Percentiles rank a stretch among this genome's conserved stretches.
These are phyloP conservation scores for Stagonosporopsis vannaccii DNA, from an alignment of 2,329 filamentous ascomycete species.

Conservation along the genomic window DNA sequence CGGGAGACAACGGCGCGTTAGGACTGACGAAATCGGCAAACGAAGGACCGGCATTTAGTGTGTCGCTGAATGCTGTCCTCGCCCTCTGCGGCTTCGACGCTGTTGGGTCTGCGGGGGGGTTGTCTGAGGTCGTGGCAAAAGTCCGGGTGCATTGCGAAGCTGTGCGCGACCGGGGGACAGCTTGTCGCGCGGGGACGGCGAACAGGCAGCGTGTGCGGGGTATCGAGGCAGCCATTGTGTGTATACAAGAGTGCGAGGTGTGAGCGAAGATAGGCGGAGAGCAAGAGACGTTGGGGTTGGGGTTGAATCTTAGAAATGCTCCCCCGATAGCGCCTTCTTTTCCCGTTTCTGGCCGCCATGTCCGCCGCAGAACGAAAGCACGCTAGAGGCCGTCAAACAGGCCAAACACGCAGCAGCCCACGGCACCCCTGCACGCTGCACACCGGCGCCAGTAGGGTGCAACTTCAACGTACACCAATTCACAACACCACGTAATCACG, in stretches of 20 bases:
- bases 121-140: constrained; percentile 46
- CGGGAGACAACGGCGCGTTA: constrained; percentile 51
- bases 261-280: too few relatives aligned
- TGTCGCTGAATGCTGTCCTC: constrained; percentile 66
- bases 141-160: constrained; percentile 31
- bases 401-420: constrained; percentile 40
- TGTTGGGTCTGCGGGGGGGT: constrained; percentile 31
- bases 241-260: background rate
- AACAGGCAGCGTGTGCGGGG: constrained; percentile 44
- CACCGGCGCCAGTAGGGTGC: constrained; percentile 31
- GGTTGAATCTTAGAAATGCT: constrained; percentile 4
- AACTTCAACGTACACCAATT: constrained; percentile 48
- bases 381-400: constrained; percentile 27
- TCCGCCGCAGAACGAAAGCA: constrained; percentile 21
- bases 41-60: constrained; percentile 69
- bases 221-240: constrained; percentile 42
- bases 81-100: constrained; percentile 48
- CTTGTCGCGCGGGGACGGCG: constrained; percentile 27
- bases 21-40: constrained; percentile 68
- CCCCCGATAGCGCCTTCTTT: constrained; percentile 22
- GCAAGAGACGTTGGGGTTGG: constrained; percentile 2
- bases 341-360: constrained; percentile 36
- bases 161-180: constrained; percentile 25
- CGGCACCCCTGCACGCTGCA: constrained; percentile 46
- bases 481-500: constrained; percentile 25